phyloP scores from a whole-genome alignment of 176 grass and related monocot species.

The Ananas comosus region DNA sequence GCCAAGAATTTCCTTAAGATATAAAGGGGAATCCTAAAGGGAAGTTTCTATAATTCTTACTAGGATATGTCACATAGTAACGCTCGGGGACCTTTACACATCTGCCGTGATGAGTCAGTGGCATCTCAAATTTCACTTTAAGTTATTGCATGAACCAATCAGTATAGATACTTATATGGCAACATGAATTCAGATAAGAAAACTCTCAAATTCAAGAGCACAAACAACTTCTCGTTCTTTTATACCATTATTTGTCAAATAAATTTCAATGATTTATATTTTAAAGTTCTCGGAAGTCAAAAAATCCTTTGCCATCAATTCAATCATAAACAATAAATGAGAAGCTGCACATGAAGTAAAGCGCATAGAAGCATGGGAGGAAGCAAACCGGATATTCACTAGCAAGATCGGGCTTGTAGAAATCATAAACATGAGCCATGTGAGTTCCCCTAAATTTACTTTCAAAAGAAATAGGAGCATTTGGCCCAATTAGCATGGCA shows the following conservation, averaged over 20 bases:
- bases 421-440: conserved; percentile 94
- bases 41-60: not conserved
- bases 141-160: not conserved
- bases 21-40: not conserved
- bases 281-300: not conserved
- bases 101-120: not conserved
- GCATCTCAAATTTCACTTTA: not conserved
- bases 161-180: not conserved
- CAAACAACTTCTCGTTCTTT: not conserved
- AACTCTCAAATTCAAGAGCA: not conserved
- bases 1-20: not conserved
- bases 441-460: conserved; percentile 88
- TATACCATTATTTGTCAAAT: not conserved
- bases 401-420: conserved; percentile 93
- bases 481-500: conserved; percentile 92
- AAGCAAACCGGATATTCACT: conserved; percentile 93
- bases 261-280: not conserved
- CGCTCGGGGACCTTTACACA: not conserved
- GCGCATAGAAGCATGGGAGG: conserved; percentile 13
- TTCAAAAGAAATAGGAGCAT: conserved; percentile 91
- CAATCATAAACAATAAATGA: not conserved
- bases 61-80: not conserved
- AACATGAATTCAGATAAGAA: not conserved
- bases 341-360: conserved; percentile 1
- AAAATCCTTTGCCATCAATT: not conserved